Base-by-base conservation (phyloP, 352 stramenopile genomes). In the Pilasporangium apinafurcum region DNA sequence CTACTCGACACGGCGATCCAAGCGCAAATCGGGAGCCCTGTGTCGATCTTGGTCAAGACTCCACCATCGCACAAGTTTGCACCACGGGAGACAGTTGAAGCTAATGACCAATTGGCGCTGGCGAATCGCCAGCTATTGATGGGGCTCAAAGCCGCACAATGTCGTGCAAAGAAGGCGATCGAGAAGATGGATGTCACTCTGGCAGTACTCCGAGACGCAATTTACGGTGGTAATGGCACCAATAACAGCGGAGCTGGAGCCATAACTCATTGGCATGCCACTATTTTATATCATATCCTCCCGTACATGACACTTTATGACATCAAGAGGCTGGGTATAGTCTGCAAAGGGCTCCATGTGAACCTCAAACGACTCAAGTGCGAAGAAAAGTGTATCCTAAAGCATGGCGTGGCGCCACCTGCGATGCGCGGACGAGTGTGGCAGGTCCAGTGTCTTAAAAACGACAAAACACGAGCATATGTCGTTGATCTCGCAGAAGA, bases 111-210 rank as follows among this genome's bases (percentile, higher is more conserved):
- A 38, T 65, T 90, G 28, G 48, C 43, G 4, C 47, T 85, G 9
- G 78, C 78, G 14, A 56, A 90, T 29, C 64, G 78, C 6, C 74
- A 87, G 45, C 63, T 90, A 10, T 56, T 69, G 10, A 86, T 90
- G 74, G 75, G 59, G 6, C 63, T 86, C 26, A 84, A 84, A 27
- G 64, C 73, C 37, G 66, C 74, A 3, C 72, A 90, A 48, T 71
- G 57, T 27, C 71, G 78, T 2, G 48, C 72, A 4, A 71, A 81
- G 16, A 65, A 67, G 9, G 65, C 65, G 12, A 40, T 77, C 14
- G 68, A 83, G 37, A 72, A 68, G 16, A 79, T 90, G 58, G 69
- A 86, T 32, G 50, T 62, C 14, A 73, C 67, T 14, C 59, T 87
- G 18, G 40, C 54, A 12, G 59, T 78, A 25, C 44, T 86, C 8